Base-by-base conservation (phyloP, 139 green algal genomes). In the Closterium sp. region DNA sequence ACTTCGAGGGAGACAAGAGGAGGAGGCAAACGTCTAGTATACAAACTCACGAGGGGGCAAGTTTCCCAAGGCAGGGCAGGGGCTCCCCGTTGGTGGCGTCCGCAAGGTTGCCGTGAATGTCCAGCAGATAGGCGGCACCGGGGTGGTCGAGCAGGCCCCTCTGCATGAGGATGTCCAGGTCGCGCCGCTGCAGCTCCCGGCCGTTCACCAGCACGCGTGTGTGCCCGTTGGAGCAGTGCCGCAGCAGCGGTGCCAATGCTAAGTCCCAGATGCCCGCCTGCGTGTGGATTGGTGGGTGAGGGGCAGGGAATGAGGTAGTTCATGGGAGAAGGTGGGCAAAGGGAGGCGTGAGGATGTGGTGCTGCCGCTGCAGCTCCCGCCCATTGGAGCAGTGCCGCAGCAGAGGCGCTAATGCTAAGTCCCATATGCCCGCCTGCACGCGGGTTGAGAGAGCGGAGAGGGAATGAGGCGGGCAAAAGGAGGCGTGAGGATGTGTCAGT, bases 1-100 rank as follows among this genome's bases (percentile, higher is more conserved):
- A n/a, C n/a, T n/a, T n/a, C n/a, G n/a, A n/a, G n/a, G n/a, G 38
- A 50, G 38, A 50, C 38, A 13, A 10, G 17, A 10, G 62, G 62
- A 79, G 62, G 19, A 79, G 62, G 19, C 62, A 9, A 28, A 28
- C 79, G n/a, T 86, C 92, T n/a, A n/a, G n/a, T n/a, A n/a, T n/a
- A 93, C 90, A 29, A 31, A 31, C 85, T 87, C 87, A 93, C 91
- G 87, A 92, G 86, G 91, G 91, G 30, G 87, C 86, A 17, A 93
- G 42, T 28, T 92, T 93, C 7, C 91, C 91, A 31, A 93, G 91
- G 34, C 42, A 30, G 24, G 32, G 86, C 24, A 92, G 24, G 5
- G 34, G 27, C 21, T 32, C 31, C 24, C 42, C 86, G 9, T 79
- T 87, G 6, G 31, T 42, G 27, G 70, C 91, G 13, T 93, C 91